phyloP scores from a whole-genome alignment of 2,329 filamentous ascomycete genomes.

The Aureobasidium subglaciale region DNA sequence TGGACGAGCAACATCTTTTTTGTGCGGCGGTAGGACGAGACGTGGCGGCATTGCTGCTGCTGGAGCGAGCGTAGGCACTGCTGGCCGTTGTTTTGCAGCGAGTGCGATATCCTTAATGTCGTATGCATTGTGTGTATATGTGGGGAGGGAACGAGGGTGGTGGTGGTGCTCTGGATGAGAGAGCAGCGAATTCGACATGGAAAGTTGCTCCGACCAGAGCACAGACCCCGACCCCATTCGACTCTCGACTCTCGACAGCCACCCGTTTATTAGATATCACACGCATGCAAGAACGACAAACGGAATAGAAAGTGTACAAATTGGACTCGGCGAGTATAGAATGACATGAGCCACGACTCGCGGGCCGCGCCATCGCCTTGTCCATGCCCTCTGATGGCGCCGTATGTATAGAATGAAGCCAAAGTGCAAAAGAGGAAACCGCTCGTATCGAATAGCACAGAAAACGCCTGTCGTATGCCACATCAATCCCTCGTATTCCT shows the following conservation, averaged over 20 bases:
- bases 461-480: slow-evolving; percentile 13
- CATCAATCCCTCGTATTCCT: background rate
- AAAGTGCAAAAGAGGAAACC: background rate
- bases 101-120: slow-evolving; percentile 13
- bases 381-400: background rate
- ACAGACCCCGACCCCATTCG: slow-evolving; percentile 1
- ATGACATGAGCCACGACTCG: background rate
- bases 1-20: slow-evolving; percentile 40
- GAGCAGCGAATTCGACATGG: slow-evolving; percentile 6
- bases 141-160: background rate
- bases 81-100: background rate
- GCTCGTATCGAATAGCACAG: slow-evolving; percentile 4
- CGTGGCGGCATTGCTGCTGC: slow-evolving; percentile 32
- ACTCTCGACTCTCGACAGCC: background rate
- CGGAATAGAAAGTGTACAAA: background rate
- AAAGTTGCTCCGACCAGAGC: slow-evolving; percentile 5
- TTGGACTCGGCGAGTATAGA: background rate
- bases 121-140: slow-evolving; percentile 12
- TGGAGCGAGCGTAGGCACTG: slow-evolving; percentile 12
- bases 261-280: too few species aligned
- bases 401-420: slow-evolving; percentile 1
- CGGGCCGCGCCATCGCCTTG: background rate
- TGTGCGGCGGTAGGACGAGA: slow-evolving; percentile 40
- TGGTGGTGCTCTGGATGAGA: background rate
- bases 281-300: background rate